Percentiles rank a stretch among this genome's conserved stretches.
These are phyloP conservation scores for Vanrija pseudolonga DNA, from an alignment of 1,284 basidiomycete genomes.

Conservation along the genomic window DNA sequence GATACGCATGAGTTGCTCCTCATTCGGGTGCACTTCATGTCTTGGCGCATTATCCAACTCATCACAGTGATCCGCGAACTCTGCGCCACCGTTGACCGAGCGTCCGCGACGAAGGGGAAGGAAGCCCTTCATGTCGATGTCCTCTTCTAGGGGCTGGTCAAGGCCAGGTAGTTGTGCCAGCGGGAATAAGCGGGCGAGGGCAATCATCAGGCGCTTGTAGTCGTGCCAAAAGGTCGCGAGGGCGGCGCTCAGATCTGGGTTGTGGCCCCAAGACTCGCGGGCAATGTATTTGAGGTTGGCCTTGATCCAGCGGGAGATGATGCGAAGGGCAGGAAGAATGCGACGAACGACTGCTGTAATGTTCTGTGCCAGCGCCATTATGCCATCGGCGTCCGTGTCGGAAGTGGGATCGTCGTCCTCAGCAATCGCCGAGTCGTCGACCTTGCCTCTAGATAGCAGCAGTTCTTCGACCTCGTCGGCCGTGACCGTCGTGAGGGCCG, in stretches of 20 bases:
- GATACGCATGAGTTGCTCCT: constrained; percentile 91
- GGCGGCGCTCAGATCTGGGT: constrained; percentile 23
- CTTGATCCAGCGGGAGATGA: constrained; percentile 83
- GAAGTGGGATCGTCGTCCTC: constrained; percentile 49
- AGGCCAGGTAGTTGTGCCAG: constrained; percentile 61
- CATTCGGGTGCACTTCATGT: constrained; percentile 69
- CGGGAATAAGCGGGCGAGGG: constrained; percentile 68
- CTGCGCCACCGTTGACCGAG: constrained; percentile 41
- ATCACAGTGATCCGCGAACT: constrained; percentile 29
- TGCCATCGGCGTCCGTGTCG: constrained; percentile 46
- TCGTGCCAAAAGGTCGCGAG: constrained; percentile 63
- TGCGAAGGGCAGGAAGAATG: constrained; percentile 78
- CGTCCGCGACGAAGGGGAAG: constrained; percentile 65
- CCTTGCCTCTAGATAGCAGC: constrained; percentile 8
- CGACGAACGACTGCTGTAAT: constrained; percentile 83
- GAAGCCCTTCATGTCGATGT: constrained; percentile 84
- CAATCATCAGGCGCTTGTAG: constrained; percentile 66
- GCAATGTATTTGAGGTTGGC: constrained; percentile 70
- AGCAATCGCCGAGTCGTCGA: constrained; percentile 40
- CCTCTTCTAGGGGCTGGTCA: constrained; percentile 76
- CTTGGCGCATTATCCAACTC: neutral
- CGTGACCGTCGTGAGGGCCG: constrained; percentile 65
- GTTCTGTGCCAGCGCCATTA: constrained; percentile 59
- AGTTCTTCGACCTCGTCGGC: constrained; percentile 53
- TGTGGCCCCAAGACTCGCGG: constrained; percentile 21